Evolutionary conservation across 805 yeast species (phyloP), one percentile per base, ranked within the genome.

Genomic region (Wickerhamiella domercqiae): DNA sequence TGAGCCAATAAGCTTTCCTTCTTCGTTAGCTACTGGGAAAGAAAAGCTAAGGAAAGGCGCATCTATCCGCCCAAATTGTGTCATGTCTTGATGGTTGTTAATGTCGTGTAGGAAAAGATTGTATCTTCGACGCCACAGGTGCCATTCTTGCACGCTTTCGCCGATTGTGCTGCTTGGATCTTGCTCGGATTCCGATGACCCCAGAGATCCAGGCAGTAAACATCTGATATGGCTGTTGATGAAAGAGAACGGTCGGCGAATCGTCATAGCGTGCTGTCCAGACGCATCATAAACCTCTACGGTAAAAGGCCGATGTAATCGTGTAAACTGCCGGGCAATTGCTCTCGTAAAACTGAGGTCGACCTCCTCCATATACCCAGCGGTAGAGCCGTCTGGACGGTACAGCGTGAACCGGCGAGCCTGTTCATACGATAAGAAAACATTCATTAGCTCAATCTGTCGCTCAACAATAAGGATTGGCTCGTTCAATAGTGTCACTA

Each of bases 131-230:
- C 97, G 69, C 94, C 95, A 86, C 30, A 78, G 63, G 61, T 90
- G 97, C 95, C 95, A 90, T 46, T 78, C 75, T 57, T 90, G 98
- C 4, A 79, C 73, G 20, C 82, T 70, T 54, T 87, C 96, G 1
- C 97, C 97, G 15, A 90, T 61, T 3, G 73, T 51, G 1, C 61
- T 53, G 0, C 66, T 68, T 11, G 60, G 60, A 34, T 67, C 71
- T 29, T 59, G 57, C 21, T 30, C 33, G 7, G 16, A 16, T 6
- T 30, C 21, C 40, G 64, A 59, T 7, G 59, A 47, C 17, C 60
- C 50, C 34, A 64, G 61, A 26, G 48, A 41, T 29, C 59, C 46
- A 4, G 94, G 93, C 34, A 78, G 55, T 5, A 70, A 62, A 2
- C 78, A 73, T 52, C 78, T 78, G 47, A 90, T 79, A 51, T 78